A percentile compares a stretch with the other conserved stretches of the same genome.
These are phyloP conservation scores for Carex cristatella DNA, from an alignment of 176 grass and related monocot species.

Conservation along the genomic window DNA sequence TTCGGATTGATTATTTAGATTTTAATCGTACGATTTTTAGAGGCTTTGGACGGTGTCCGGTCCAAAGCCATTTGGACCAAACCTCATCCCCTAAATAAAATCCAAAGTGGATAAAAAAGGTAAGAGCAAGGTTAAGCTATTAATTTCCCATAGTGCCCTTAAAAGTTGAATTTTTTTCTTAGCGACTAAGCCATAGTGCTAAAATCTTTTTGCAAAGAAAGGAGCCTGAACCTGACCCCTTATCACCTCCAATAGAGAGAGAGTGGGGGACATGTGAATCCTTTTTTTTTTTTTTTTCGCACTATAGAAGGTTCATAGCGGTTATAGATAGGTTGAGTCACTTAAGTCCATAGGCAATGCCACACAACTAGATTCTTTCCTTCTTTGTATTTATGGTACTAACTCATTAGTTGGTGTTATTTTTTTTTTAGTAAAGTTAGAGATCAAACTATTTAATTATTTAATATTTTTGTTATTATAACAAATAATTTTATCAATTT, in stretches of 20 bases:
- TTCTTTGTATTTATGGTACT: background rate
- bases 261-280: slow-evolving; percentile 23
- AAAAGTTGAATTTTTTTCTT: slow-evolving; percentile 11
- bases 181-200: slow-evolving; percentile 23
- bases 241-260: background rate
- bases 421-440: background rate
- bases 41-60: too few relatives aligned
- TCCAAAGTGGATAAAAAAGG: slow-evolving; percentile 10
- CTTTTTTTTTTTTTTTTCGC: slow-evolving; percentile 2
- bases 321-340: background rate
- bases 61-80: too few relatives aligned
- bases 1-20: too few relatives aligned
- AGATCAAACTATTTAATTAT: too few relatives aligned
- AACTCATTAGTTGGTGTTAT: background rate
- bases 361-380: background rate
- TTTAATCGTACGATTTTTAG: too few relatives aligned
- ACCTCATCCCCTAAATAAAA: background rate
- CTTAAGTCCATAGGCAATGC: background rate
- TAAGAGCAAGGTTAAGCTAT: slow-evolving; percentile 13
- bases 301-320: slow-evolving; percentile 19
- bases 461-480: too few relatives aligned
- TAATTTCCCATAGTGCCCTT: slow-evolving; percentile 3
- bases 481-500: too few relatives aligned
- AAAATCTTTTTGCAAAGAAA: slow-evolving; percentile 15
- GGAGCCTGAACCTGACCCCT: slow-evolving; percentile 6